Base-by-base conservation (phyloP, 345 rosid species). In the Crucihimalaya himalaica region DNA sequence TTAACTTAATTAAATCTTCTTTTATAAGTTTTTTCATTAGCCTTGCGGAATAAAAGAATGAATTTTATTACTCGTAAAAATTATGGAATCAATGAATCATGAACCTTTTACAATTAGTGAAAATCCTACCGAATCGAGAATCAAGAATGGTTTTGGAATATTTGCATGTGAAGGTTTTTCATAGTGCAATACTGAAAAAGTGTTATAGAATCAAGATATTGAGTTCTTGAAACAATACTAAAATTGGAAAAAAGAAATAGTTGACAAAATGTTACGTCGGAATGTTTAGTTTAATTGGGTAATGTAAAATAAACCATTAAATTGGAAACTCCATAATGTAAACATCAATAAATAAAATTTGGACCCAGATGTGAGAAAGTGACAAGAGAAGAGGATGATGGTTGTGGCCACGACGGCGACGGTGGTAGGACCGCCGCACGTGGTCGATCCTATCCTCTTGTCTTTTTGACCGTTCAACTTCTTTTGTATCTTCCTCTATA, bases 391-490 rank as follows among this genome's bases (percentile, higher is more conserved):
- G 45, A 66, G 61, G 37, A 27, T 61, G 34, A 45, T 25, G 53
- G 63, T 60, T 42, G 8, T 42, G 63, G 55, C 54, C 68, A 67
- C 73, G 68, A 68, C 74, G 63, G 69, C 31, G 63, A 75, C 74
- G 64, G 70, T 61, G 57, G 79, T 75, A 68, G 79, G 79, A 51
- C 79, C 67, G 67, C 74, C 79, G 79, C 79, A 75, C 70, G 74
- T 75, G 79, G 57, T 68, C 31, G 72, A 53, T 16, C 74, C 20
- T 63, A 75, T 61, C 79, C 18, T 34, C 69, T 47, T 68, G 74
- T 62, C 74, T 42, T 61, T 42, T 75, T 52, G 69, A 62, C 70
- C n/a, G 40, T 68, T 75, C 74, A 75, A 31, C 70, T 61, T 68
- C 40, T 13, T 60, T 75, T 53, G 79, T 75, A 50, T 34, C 35